Conservation (phyloP, 1,284 basidiomycete species). For the Cryptococcus sp. region DNA sequence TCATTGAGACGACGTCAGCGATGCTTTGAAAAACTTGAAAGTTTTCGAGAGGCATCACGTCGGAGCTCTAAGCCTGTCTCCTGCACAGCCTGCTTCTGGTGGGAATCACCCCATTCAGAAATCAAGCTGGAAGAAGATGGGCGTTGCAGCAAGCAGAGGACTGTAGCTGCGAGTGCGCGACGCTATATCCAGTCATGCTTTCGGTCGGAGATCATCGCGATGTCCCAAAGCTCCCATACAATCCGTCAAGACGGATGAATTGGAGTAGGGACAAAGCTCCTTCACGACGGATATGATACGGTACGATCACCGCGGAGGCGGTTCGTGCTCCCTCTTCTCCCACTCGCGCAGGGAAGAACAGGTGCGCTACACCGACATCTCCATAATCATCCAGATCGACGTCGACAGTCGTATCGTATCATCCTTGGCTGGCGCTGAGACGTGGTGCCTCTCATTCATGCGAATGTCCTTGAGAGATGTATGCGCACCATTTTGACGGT, state of each 20-base stretch:
- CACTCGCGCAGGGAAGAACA: too few relatives aligned
- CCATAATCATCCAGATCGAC: slow-evolving; percentile 1
- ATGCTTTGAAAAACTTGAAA: slow-evolving; percentile 17
- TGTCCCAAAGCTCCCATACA: not conserved
- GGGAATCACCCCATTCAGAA: slow-evolving; percentile 20
- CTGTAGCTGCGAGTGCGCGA: not conserved
- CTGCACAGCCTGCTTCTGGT: not conserved
- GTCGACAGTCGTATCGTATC: not conserved
- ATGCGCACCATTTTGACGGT: slow-evolving; percentile 39
- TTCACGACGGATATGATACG: slow-evolving; percentile 2
- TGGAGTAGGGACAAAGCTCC: slow-evolving; percentile 3
- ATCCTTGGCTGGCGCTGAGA: slow-evolving; percentile 3
- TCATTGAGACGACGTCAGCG: slow-evolving; percentile 53
- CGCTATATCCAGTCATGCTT: not conserved
- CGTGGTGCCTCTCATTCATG: slow-evolving; percentile 14
- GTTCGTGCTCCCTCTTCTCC: not conserved
- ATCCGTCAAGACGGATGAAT: slow-evolving; percentile 5
- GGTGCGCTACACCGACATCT: not conserved
- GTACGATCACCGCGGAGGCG: slow-evolving; percentile 1
- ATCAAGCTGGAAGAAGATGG: not conserved
- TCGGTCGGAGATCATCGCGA: slow-evolving; percentile 5
- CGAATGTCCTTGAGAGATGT: not conserved
- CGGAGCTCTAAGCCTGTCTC: slow-evolving; percentile 31
- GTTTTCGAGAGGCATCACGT: slow-evolving; percentile 35
- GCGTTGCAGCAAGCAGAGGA: slow-evolving; percentile 12